phyloP scores from a whole-genome alignment of 768 basidiomycete species.

The Hydnum rufescens region DNA sequence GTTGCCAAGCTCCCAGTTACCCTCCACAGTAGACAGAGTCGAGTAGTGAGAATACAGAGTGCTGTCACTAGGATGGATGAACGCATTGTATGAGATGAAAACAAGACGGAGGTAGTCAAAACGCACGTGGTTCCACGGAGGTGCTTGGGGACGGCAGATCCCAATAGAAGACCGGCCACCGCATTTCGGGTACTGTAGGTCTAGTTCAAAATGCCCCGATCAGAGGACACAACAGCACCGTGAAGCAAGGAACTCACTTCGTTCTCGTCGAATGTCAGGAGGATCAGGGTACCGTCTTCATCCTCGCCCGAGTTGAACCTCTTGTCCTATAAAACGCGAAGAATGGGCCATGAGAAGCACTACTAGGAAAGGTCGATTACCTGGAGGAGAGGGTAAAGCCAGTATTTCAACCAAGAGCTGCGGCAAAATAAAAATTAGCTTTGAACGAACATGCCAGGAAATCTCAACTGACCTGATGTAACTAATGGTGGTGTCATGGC shows the following conservation, averaged over 20 bases:
- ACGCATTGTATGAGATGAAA: neutral
- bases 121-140: constrained; percentile 20
- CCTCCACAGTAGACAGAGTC: constrained; percentile 31
- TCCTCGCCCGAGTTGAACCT: constrained; percentile 25
- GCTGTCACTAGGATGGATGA: constrained; percentile 19
- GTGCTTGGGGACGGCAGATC: constrained; percentile 25
- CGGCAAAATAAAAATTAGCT: constrained; percentile 24
- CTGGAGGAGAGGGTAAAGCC: constrained; percentile 32
- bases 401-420: constrained; percentile 29
- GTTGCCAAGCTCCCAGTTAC: constrained; percentile 36
- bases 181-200: constrained; percentile 18
- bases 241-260: constrained; percentile 12
- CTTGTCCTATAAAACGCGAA: constrained; percentile 27
- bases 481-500: constrained; percentile 36
- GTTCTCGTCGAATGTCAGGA: constrained; percentile 43
- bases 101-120: neutral
- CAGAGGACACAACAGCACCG: too few relatives aligned
- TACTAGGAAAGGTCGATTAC: too few relatives aligned
- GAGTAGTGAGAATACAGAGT: constrained; percentile 47
- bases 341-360: too few relatives aligned
- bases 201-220: neutral
- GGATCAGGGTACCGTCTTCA: constrained; percentile 30
- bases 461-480: too few relatives aligned
- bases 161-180: constrained; percentile 25
- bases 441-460: too few relatives aligned